Evolutionary conservation across 768 basidiomycete genomes (phyloP), one percentile per base, ranked within the genome.

Genomic region (Chiua virens): DNA sequence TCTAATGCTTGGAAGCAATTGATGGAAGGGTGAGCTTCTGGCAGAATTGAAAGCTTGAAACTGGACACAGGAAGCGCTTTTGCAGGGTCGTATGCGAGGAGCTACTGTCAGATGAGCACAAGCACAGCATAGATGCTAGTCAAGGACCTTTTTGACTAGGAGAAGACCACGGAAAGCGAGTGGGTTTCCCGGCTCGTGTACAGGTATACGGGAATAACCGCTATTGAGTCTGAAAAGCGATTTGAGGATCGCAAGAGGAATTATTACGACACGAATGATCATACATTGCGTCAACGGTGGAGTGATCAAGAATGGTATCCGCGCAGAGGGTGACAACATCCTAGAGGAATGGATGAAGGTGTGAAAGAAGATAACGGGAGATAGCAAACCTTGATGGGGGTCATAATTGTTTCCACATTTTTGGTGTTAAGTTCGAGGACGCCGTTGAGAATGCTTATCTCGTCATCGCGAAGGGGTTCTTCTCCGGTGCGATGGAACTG

Each of bases 1-100:
- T 97, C 93, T 40, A 98, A 71, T 0, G 93, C 93, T 65, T 98
- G 92, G 75, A 97, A 92, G 61, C 90, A 97, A 61, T 92, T 95
- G 65, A 97, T 95, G 10, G 81, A 79, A 0, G 92, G 92, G 37
- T 75, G 75, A 5, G 94, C 94, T 70, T 98, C 96, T 0, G 96
- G 96, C 14, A 98, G 70, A 23, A 96, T 86, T 0, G 89, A 85
- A 1, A 98, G 77, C 3, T 78, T 72, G 66, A 98, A 92, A 35
- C 81, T 71, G 0, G 85, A 84, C 8, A 95, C 86, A 6, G 87
- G 85, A 34, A 85, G 77, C 3, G 74, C 81, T 65, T 86, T 77
- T n/a, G 86, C 79, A 0, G 94, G 92, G 63, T 98, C 94, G 62
- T 98, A 97, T 0, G 80, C 79, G 41, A 98, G 80, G 18, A 98